A percentile compares a stretch with the other conserved stretches of the same genome.
phyloP scores from a whole-genome alignment of 805 yeast species.

The Ogataea polymorpha region DNA sequence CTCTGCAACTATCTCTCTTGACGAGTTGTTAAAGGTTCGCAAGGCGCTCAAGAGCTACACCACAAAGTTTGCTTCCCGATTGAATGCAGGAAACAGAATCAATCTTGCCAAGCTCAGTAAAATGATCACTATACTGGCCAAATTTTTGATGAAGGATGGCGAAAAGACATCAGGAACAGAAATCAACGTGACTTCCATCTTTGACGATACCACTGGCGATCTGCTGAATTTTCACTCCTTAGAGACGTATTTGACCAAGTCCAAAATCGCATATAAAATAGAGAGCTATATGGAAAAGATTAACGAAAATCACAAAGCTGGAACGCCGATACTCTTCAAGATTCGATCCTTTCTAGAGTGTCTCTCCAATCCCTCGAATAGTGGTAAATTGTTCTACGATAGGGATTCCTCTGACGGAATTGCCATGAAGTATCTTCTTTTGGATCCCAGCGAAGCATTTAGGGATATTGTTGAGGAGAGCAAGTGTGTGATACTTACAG shows the following conservation, averaged over 20 bases:
- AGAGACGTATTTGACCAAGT: constrained; percentile 56
- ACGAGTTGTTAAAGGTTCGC: constrained; percentile 45
- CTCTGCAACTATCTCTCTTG: constrained; percentile 53
- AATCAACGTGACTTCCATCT: constrained; percentile 49
- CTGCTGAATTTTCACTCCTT: constrained; percentile 65
- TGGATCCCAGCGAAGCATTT: constrained; percentile 77
- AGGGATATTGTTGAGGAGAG: constrained; percentile 61
- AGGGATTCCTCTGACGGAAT: constrained; percentile 29
- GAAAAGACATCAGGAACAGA: constrained; percentile 50
- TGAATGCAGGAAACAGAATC: constrained; percentile 70
- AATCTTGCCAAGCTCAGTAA: constrained; percentile 62
- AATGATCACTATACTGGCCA: constrained; percentile 48
- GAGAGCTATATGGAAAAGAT: constrained; percentile 51
- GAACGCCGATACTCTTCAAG: constrained; percentile 59
- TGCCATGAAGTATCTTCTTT: constrained; percentile 61
- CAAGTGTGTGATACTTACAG: constrained; percentile 74
- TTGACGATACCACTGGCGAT: constrained; percentile 62
- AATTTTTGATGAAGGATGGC: constrained; percentile 39
- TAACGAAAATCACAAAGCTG: constrained; percentile 4
- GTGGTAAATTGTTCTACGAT: constrained; percentile 75
- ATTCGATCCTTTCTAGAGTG: constrained; percentile 62
- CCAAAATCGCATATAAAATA: constrained; percentile 81
- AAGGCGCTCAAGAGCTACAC: constrained; percentile 53
- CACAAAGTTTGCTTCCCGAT: constrained; percentile 55
- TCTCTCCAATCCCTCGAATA: constrained; percentile 69